Evolutionary conservation across 805 yeast species (phyloP), one percentile per base, ranked within the genome.

Genomic region (Starmera caribaea): DNA sequence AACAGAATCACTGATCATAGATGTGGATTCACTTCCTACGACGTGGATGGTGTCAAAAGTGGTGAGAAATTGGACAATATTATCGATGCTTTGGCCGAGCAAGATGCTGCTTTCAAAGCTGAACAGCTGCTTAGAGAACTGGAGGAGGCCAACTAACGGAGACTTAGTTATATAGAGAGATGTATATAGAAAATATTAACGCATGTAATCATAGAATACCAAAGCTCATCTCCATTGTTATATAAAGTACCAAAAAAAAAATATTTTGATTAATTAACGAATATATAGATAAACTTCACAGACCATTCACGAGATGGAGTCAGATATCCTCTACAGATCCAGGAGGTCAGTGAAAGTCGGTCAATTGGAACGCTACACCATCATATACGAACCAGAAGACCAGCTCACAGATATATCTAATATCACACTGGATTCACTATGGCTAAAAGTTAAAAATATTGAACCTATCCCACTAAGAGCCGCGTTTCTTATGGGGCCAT

Each of bases 1-100:
- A 88, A 88, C 56, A 70, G 98, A 49, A 74, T 92, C 37, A 89
- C 97, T 0, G 98, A 92, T 53, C 98, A 92, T 54, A 67, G 98
- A 37, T 87, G 96, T 54, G 88, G 89, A 3, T 76, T 62, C 50
- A 76, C 89, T 0, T 48, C 82, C n/a, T 81, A 85, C 51, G 95
- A 88, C 50, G 63, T 92, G 13, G 76, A 68, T 8, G 81, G 79
- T 2, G 71, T 80, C 30, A 61, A 82, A 73, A 62, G 64, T 13
- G 92, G 92, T 2, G 70, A 67, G 35, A 65, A 65, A 44, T 54
- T 81, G 28, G 81, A 77, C 40, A 74, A 68, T 30, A 55, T 81
- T 2, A 68, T 80, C 3, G 77, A 73, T 29, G 73, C 63, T 1
- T 71, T 80, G 42, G 73, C 65, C 31, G 58, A 58, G 31, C 55